These are phyloP conservation scores for Cantharellus cinnabarinus DNA, from an alignment of 768 basidiomycete genomes.

Conservation along the genomic window DNA sequence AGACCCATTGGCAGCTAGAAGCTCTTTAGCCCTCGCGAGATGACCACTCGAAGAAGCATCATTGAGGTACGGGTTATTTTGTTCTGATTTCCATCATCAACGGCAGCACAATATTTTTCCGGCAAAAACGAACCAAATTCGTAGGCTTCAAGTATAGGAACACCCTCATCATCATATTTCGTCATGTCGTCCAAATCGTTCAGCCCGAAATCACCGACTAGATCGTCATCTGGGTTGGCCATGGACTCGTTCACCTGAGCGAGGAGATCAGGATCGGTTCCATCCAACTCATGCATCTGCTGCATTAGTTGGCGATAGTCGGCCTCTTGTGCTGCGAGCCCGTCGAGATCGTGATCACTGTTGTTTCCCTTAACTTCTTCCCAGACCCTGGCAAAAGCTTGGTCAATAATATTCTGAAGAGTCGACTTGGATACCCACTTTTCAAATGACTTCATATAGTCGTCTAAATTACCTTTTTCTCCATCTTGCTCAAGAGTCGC, in stretches of 20 bases:
- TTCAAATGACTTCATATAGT: conserved; percentile 26
- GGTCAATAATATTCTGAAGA: neutral
- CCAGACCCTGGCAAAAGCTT: conserved; percentile 33
- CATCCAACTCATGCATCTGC: conserved; percentile 42
- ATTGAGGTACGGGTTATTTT: conserved; percentile 43
- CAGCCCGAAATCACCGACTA: conserved; percentile 14
- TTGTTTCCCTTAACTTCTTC: conserved; percentile 1
- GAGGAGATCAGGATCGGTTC: conserved; percentile 37
- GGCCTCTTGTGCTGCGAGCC: conserved; percentile 63
- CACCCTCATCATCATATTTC: conserved; percentile 45
- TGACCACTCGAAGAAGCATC: conserved; percentile 27
- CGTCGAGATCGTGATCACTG: conserved; percentile 20
- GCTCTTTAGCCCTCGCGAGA: conserved; percentile 50
- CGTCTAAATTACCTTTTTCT: conserved; percentile 52
- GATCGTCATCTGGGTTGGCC: conserved; percentile 11
- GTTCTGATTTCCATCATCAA: conserved; percentile 25
- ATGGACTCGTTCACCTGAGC: conserved; percentile 40
- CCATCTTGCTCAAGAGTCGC: neutral
- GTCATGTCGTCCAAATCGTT: conserved; percentile 8
- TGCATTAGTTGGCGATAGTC: conserved; percentile 66
- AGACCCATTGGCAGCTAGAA: conserved; percentile 65
- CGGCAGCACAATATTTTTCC: conserved; percentile 2
- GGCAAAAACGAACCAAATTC: conserved; percentile 41
- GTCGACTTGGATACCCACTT: conserved; percentile 21
- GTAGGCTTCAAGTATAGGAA: conserved; percentile 55